Evolutionary conservation across 805 yeast species (phyloP).

Genomic region (Hanseniaspora clermontiae): DNA sequence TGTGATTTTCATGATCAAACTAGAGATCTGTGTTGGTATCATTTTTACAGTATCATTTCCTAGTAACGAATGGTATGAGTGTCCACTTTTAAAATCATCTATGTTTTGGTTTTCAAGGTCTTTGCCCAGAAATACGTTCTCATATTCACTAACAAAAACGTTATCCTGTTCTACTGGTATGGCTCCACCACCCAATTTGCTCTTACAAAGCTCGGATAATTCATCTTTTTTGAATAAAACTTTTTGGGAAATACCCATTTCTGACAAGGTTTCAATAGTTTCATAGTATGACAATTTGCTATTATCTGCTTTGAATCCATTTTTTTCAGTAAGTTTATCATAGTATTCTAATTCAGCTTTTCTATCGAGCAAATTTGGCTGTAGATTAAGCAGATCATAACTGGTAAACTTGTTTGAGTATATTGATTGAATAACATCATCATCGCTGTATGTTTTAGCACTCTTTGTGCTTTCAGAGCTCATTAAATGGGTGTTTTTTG

Average conservation of each 20-base stretch:
- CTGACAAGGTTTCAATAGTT: slow-evolving; percentile 1
- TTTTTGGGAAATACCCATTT: slow-evolving; percentile 4
- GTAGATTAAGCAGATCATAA: slow-evolving; percentile 3
- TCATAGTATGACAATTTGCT: slow-evolving; percentile 2
- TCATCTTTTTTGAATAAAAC: neutral
- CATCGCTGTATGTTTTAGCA: neutral
- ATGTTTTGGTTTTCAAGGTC: neutral
- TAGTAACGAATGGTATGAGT: slow-evolving; percentile 1
- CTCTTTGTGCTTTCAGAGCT: neutral
- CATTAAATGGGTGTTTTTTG: neutral
- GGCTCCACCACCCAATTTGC: slow-evolving; percentile 7
- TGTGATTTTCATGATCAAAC: neutral
- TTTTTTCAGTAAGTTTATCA: neutral
- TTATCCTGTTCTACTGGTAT: neutral
- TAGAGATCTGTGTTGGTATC: neutral
- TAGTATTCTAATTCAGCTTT: neutral
- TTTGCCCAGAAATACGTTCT: neutral
- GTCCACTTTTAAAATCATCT: neutral
- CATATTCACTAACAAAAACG: neutral
- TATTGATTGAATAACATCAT: slow-evolving; percentile 7
- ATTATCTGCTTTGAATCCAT: neutral
- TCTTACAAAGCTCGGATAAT: neutral
- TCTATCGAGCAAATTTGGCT: slow-evolving; percentile 3
- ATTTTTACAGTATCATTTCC: neutral
- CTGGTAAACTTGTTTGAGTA: slow-evolving; percentile 2